Percentiles rank a stretch among this genome's conserved stretches.
These are phyloP conservation scores for Sergeia podlipaevii DNA, from an alignment of 208 protist genomes.

Conservation along the genomic window DNA sequence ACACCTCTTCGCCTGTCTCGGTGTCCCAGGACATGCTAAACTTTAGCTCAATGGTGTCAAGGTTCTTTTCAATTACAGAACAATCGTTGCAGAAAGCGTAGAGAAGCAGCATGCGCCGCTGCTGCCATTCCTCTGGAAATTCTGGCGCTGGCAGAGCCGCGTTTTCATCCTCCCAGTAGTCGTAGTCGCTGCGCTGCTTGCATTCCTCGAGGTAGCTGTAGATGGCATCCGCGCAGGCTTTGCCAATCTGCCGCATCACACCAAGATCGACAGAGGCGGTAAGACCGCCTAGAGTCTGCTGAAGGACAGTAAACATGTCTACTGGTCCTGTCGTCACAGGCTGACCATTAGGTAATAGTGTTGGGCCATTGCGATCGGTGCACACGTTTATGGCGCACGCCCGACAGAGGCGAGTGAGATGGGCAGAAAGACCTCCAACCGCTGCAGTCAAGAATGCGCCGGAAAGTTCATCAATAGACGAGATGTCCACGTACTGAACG, in stretches of 20 bases:
- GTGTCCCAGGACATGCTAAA: slow-evolving; percentile 76
- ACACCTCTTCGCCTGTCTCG: slow-evolving; percentile 13
- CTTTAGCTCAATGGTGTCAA: slow-evolving; percentile 84
- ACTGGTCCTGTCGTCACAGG: slow-evolving; percentile 79
- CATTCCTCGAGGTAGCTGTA: slow-evolving; percentile 76
- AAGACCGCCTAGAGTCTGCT: slow-evolving; percentile 75
- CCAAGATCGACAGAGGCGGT: slow-evolving; percentile 57
- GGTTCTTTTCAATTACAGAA: slow-evolving; percentile 78
- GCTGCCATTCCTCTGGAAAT: slow-evolving; percentile 57
- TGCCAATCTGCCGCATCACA: slow-evolving; percentile 77
- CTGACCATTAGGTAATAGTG: slow-evolving; percentile 43
- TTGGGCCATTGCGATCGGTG: slow-evolving; percentile 47
- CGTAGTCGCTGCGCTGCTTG: slow-evolving; percentile 68
- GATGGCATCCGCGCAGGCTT: slow-evolving; percentile 73
- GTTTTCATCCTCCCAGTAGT: slow-evolving; percentile 82
- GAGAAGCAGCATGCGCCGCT: slow-evolving; percentile 66
- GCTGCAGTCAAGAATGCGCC: slow-evolving; percentile 69
- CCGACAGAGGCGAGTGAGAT: slow-evolving; percentile 69
- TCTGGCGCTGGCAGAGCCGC: slow-evolving; percentile 16
- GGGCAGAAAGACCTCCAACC: slow-evolving; percentile 65
- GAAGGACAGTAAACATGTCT: slow-evolving; percentile 85
- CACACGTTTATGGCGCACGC: slow-evolving; percentile 70
- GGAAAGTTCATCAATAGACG: slow-evolving; percentile 51
- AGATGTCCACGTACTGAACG: slow-evolving; percentile 52
- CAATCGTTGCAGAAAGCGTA: slow-evolving; percentile 89